phyloP scores from a whole-genome alignment of 208 protist genomes.

The Leishmania aethiopica region DNA sequence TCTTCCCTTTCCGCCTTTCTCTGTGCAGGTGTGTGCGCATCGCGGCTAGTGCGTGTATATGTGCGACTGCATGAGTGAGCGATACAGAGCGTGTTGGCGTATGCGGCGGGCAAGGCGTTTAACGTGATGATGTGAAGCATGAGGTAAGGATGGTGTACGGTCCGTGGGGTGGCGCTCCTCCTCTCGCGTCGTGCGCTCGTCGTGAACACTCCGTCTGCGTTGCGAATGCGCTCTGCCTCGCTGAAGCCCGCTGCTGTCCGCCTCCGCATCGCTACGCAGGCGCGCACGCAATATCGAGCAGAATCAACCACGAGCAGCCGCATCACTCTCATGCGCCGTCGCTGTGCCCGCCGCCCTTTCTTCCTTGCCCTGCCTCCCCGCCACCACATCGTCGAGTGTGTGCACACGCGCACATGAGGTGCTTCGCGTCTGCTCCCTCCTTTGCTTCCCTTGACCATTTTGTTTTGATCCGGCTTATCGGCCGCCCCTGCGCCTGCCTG shows the following conservation, averaged over 20 bases:
- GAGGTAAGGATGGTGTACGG: neutral
- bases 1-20: too few relatives aligned
- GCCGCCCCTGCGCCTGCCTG: too few relatives aligned
- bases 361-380: neutral
- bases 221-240: neutral
- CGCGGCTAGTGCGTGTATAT: too few relatives aligned
- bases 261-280: neutral
- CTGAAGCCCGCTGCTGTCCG: neutral
- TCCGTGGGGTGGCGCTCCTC: neutral
- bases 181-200: too few relatives aligned
- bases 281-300: neutral
- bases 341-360: neutral
- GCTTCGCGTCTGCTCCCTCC: neutral
- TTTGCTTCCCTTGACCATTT: neutral
- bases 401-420: too few relatives aligned
- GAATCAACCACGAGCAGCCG: neutral
- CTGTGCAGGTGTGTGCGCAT: too few relatives aligned
- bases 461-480: neutral
- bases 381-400: too few relatives aligned
- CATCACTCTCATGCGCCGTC: neutral
- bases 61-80: too few relatives aligned
- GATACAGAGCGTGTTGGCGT: too few relatives aligned
- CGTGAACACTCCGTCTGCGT: too few relatives aligned
- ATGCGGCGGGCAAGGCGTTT: neutral
- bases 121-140: neutral